A percentile compares a stretch with the other conserved stretches of the same genome.
phyloP scores from a whole-genome alignment of 805 yeast species.

The Diddensiella santjacobensis region DNA sequence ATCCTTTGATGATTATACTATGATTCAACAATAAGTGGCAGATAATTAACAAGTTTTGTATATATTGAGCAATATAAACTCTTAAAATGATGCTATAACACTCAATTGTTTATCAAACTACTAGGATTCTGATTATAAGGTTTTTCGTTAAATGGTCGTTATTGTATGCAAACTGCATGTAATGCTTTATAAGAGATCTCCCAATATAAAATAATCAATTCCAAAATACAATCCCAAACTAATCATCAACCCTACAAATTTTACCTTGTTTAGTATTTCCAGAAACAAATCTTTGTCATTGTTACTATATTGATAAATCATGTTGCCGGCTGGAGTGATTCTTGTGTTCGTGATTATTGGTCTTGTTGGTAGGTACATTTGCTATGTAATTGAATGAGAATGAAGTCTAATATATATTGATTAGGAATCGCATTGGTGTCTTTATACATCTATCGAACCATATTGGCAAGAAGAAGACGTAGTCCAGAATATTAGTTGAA shows the following conservation, averaged over 20 bases:
- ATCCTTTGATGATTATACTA: no score
- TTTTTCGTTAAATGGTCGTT: no score
- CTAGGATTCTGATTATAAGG: no score
- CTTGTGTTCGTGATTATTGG: constrained; percentile 50
- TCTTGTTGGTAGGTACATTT: constrained; percentile 32
- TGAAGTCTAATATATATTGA: neutral
- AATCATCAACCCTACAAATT: neutral
- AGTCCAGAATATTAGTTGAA: constrained; percentile 3
- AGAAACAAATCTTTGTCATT: neutral
- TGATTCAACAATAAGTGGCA: no score
- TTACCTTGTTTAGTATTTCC: constrained; percentile 12
- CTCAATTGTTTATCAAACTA: no score
- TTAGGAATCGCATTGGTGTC: neutral
- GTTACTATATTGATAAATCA: constrained; percentile 32
- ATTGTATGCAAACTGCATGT: no score
- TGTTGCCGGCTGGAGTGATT: constrained; percentile 74
- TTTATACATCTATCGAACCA: constrained; percentile 1
- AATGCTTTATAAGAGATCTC: no score
- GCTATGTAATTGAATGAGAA: neutral
- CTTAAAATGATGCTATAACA: no score
- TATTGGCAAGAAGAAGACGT: constrained; percentile 4
- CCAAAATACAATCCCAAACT: constrained; percentile 1
- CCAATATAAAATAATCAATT: constrained; percentile 1
- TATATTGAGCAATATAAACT: no score
- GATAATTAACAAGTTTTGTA: no score